Evolutionary conservation across 345 rosid genomes (phyloP), one percentile per base, ranked within the genome.

Genomic region (Excoecaria agallocha): DNA sequence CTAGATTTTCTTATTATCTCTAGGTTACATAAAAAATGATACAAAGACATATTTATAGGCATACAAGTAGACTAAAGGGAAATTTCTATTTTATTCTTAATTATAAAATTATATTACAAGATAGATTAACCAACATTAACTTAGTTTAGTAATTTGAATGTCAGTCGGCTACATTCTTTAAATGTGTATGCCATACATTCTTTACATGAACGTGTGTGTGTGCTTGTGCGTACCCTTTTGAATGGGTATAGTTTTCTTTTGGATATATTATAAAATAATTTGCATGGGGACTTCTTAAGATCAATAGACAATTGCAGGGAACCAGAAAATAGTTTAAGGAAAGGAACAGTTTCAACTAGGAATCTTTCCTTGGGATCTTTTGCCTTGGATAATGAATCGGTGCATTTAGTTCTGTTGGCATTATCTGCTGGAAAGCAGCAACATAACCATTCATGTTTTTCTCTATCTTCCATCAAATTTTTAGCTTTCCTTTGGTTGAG

Each of bases 381-480:
- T 69, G 61, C 37, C 49, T 39, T 67, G 43, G 57, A 8, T 38
- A 5, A 17, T 37, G 11, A 39, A 57, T 69, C 0, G 66, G 51
- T 55, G 8, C 22, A 20, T 54, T 16, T 20, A 13, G 30, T 50
- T 66, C 12, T 17, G 25, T 77, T 60, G 39, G 25, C 22, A 55
- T 56, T 46, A n/a, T 50, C 30, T 54, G 20, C 60, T 38, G 59
- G 51, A 8, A 43, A 66, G 20, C 15, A 46, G 25, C 64, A 20
- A 12, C 39, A 22, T 35, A 35, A 55, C 54, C 16, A 15, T 63
- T 56, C 0, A 39, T 51, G 24, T 45, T 43, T 63, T 68, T 76
- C 38, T 74, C n/a, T 69, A 20, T 43, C 37, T 74, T 51, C 22
- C 41, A 16, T 74, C 54, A 17, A 62, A 50, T 55, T 54, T 24